Evolutionary conservation across 768 basidiomycete species (phyloP).

Genomic region (Tricholoma sp.): DNA sequence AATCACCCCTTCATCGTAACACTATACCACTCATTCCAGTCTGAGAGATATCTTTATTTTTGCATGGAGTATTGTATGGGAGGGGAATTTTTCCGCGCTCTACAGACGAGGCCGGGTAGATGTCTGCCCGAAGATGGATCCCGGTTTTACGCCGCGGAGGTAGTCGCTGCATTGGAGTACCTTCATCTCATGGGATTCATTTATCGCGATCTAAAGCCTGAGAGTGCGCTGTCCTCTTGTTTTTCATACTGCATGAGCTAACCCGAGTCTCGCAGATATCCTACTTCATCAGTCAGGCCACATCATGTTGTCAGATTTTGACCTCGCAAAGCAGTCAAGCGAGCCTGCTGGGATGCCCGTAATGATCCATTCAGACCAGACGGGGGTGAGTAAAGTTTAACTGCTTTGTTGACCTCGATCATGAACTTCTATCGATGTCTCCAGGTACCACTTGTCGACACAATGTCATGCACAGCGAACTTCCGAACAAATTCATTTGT

Average conservation of each 20-base stretch:
- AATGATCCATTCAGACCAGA: conserved; percentile 81
- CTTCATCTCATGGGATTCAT: conserved; percentile 99
- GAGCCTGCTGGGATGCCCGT: conserved; percentile 83
- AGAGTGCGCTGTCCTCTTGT: conserved; percentile 64
- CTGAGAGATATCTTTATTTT: conserved; percentile 95
- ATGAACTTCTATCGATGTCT: conserved; percentile 6
- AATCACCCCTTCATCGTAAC: conserved; percentile 99
- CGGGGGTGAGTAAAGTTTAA: conserved; percentile 61
- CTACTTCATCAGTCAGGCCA: conserved; percentile 96
- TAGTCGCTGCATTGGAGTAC: conserved; percentile 95
- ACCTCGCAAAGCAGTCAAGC: conserved; percentile 92
- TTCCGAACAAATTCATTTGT: conserved; percentile 99
- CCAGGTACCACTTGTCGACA: conserved; percentile 91
- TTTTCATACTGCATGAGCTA: conserved; percentile 3
- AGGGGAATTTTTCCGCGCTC: conserved; percentile 97
- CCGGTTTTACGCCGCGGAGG: conserved; percentile 98
- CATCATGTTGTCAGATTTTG: conserved; percentile 99
- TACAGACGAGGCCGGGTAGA: conserved; percentile 95
- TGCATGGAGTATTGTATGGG: conserved; percentile 99
- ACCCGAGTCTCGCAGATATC: conserved; percentile 62
- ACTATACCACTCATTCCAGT: conserved; percentile 98
- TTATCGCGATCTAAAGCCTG: conserved; percentile 98
- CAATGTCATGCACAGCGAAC: conserved; percentile 94
- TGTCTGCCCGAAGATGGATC: conserved; percentile 94
- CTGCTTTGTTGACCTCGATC: conserved; percentile 5